These are phyloP conservation scores for Colletotrichum acutatum DNA, from an alignment of 2,329 filamentous ascomycete genomes.

Conservation along the genomic window DNA sequence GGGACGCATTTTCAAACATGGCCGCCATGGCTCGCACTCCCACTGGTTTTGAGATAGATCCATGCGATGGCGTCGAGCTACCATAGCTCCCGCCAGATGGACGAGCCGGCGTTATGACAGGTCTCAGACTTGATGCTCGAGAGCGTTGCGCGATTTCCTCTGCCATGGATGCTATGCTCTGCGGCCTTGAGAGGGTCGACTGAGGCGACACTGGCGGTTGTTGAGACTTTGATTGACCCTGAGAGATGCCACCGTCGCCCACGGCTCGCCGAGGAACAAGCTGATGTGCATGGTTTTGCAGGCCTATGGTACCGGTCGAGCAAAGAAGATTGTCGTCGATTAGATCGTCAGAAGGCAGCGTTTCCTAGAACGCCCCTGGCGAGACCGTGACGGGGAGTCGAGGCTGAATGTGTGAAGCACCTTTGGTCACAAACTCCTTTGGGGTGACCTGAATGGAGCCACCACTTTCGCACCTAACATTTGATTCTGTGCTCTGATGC, in stretches of 20 bases:
- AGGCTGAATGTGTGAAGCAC: background rate
- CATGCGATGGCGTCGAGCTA: constrained; percentile 9
- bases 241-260: background rate
- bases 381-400: background rate
- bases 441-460: constrained; percentile 26
- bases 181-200: background rate
- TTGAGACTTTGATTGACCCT: background rate
- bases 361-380: constrained; percentile 12
- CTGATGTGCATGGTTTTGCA: background rate
- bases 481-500: background rate
- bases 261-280: background rate
- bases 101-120: constrained; percentile 1
- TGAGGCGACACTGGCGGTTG: background rate
- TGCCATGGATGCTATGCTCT: constrained; percentile 23
- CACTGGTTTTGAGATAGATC: constrained; percentile 42
- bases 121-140: constrained; percentile 10
- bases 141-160: constrained; percentile 22
- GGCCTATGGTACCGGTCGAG: too few relatives aligned
- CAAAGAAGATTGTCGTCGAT: background rate
- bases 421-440: constrained; percentile 11
- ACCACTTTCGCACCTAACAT: background rate
- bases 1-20: constrained; percentile 56
- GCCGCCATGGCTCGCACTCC: constrained; percentile 63
- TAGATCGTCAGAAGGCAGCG: background rate
- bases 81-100: background rate